Base-by-base conservation (phyloP, 345 rosid species). In the Corchorus capsularis region DNA sequence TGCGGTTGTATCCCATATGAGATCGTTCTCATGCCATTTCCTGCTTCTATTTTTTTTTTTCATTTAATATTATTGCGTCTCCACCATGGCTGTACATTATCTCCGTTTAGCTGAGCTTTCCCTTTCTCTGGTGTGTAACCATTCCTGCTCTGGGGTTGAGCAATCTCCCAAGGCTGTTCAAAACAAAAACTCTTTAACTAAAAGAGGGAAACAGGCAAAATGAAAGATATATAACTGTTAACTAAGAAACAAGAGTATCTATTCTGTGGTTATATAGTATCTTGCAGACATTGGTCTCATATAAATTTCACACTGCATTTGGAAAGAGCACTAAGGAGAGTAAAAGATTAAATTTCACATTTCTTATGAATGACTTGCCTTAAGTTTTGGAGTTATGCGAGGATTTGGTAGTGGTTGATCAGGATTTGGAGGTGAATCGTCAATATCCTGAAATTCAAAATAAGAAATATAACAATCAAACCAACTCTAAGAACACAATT, bases 101-200 rank as follows among this genome's bases (percentile, higher is more conserved):
- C 70, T 62, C 66, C 59, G 43, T 71, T 37, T 63, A 68, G 63
- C 65, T 59, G 54, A 39, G 68, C 49, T 67, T 69, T 52, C 8
- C 54, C 49, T 20, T 22, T 59, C 50, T 53, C 52, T 37, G 1
- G 55, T 46, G 61, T 34, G 45, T 63, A n/a, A 69, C n/a, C 35
- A 39, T 22, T 11, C 2, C 47, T 71, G 37, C 19, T 79, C 22
- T 63, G 46, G 46, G 34, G 53, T 63, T 2, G 73, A 63, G 27
- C 76, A 63, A 70, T 50, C 68, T 79, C 82, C 82, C 76, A 75
- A 46, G 79, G 79, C 76, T 75, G 69, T 64, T 63, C 32, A 47
- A 45, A 55, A 69, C 27, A 39, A 27, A 55, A 41, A n/a, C 20
- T 54, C 34, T 55, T 55, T 55, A 45, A 61, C 46, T 27, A 22